Evolutionary conservation across 805 yeast genomes (phyloP), one percentile per base, ranked within the genome.

Genomic region (Metschnikowia aberdeeniae): DNA sequence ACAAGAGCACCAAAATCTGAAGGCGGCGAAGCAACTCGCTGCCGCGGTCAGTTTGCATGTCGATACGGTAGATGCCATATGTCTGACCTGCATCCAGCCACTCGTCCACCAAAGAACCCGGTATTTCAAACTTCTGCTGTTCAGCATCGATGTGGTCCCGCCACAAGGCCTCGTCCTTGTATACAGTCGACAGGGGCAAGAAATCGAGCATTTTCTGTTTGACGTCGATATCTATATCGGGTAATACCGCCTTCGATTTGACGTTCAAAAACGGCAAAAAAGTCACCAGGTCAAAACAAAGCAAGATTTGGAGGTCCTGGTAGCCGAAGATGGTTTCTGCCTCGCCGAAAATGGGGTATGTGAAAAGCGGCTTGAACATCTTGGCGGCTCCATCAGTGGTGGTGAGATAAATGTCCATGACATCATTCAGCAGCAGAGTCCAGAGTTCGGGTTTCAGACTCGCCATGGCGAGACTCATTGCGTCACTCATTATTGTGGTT

Each of bases 291-390:
- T 90, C 96, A 61, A 87, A 87, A 13, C 84, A 70, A 32, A 84
- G 61, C 53, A 79, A 77, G 30, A 93, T 80, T 28, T 72, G 71
- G 31, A 90, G 69, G 54, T 80, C 84, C 52, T 82, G 76, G 61
- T 80, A 93, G 2, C 99, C 99, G 58, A 82, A 88, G 1, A 93
- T 82, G 43, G 82, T 82, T 60, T 93, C 99, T 1, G 89, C 76
- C 39, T 89, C 96, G 5, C 98, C 98, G 71, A 80, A 93, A 9
- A 93, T 84, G 2, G 97, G 96, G 62, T 93, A 93, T 1, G 98
- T 92, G 67, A 88, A 89, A 11, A 68, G 58, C 0, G 98, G 97
- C 32, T 75, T 67, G 68, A 90, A 89, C 22, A 61, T 57, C 3
- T 78, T 69, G 17, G 83, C 78, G 2, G 82, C 76, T 0, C 82